These are phyloP conservation scores for Fonsecaea multimorphosa DNA, from an alignment of 2,329 filamentous ascomycete genomes.

Conservation along the genomic window DNA sequence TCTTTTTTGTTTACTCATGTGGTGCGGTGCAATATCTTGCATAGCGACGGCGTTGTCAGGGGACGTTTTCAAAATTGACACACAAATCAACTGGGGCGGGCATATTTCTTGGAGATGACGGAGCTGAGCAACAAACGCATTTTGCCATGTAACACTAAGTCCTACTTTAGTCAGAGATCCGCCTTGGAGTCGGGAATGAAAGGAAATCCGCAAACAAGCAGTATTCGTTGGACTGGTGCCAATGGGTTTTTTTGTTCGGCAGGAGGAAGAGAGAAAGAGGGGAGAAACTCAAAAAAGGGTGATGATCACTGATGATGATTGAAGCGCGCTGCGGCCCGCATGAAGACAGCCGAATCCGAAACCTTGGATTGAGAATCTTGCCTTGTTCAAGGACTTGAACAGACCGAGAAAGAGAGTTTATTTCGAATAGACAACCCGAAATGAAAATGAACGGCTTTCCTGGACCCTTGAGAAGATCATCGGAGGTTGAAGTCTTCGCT, in stretches of 20 bases:
- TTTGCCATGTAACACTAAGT: constrained; percentile 3
- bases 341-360: too few species aligned
- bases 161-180: constrained; percentile 1
- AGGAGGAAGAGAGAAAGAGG: neutral
- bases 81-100: neutral
- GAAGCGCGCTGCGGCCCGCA: neutral
- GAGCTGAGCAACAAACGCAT: neutral
- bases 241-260: constrained; percentile 12
- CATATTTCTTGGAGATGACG: constrained; percentile 5
- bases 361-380: too few species aligned
- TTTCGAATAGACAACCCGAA: too few species aligned
- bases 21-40: constrained; percentile 15
- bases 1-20: constrained; percentile 3
- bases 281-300: neutral
- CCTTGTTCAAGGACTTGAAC: too few species aligned
- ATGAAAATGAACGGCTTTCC: too few species aligned
- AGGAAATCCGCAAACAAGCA: constrained; percentile 8
- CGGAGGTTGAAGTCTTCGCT: too few species aligned
- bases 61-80: neutral
- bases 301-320: neutral
- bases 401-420: too few species aligned
- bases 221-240: constrained; percentile 28
- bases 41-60: constrained; percentile 35
- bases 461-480: too few species aligned
- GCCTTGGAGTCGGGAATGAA: neutral